Base-by-base conservation (phyloP, 805 yeast genomes). In the Helenozyma rhizophorensis region DNA sequence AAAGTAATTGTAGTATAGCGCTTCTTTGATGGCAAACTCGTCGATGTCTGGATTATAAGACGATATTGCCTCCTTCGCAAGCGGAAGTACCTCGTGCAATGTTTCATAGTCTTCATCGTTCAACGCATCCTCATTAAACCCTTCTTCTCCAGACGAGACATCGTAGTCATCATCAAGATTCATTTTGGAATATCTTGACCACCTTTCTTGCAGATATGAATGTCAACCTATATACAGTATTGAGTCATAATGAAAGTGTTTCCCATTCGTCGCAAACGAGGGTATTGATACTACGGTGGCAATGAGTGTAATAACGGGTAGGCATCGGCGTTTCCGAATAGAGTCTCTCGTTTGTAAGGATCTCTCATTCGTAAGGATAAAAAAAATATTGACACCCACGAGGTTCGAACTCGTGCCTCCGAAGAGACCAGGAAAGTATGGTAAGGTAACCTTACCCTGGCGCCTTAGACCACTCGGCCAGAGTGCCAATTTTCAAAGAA, bases 1-100 rank as follows among this genome's bases (percentile, higher is more conserved):
- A 48, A 72, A 72, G 50, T 78, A 78, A 44, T 76, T 74, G 42
- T 62, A 64, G 71, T 80, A 80, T 9, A 83, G 60, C 0, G 76
- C 60, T 42, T 77, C 81, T 46, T 77, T 73, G 39, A 82, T 54
- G 28, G 70, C 75, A 10, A 60, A 47, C 16, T 76, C 81, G 7
- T 65, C 60, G 28, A 75, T 65, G 7, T 53, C 51, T 30, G 71
- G 65, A 34, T 67, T 62, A 43, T 69, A 72, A 7, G 58, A 58
- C 13, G 43, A 51, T 22, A 72, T 43, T 32, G 53, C 45, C 22
- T 50, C 35, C 48, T 67, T 70, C 14, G 75, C 53, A 16, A 42
- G 24, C 1, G 81, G 80, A 18, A 76, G 52, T 10, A 60, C 36
- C 3, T 52, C 62, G 33, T 67, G 62, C 26, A 78, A 51, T 28